Evolutionary conservation across 345 rosid species (phyloP), one percentile per base, ranked within the genome.

Genomic region (Arabis alpina): DNA sequence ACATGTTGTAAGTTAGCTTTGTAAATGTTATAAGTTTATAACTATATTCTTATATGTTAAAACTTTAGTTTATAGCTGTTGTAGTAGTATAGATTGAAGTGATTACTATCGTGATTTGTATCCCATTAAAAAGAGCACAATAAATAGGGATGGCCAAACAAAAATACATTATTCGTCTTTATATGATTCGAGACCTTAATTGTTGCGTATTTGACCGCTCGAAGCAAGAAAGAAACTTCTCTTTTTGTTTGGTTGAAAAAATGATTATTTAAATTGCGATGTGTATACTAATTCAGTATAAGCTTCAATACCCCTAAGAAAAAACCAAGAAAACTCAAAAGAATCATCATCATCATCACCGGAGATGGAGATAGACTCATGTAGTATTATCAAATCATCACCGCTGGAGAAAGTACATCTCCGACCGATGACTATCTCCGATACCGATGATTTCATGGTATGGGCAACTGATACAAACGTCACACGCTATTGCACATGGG

Each of bases 381-480:
- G 23, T 19, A 19, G 23, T 19, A 19, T 1, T 19, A 19, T 19
- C 23, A 19, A 19, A 19, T 19, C 23, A n/a, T n/a, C n/a, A n/a
- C 61, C 75, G 10, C 7, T 54, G 24, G 45, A 10, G 43, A 54
- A 47, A 11, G 37, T 86, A n/a, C 75, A 83, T 55, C 83, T 84
- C 58, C 81, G 88, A 44, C 78, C 64, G 14, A 47, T 82, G 61
- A 74, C 77, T 14, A 61, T 74, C 48, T 72, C 82, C 19, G 89
- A 88, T 59, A 4, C 82, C 0, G 88, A 88, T 11, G 82, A 83
- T 42, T 83, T 87, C 85, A 85, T 87, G 92, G 86, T 66, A 2
- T 91, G 95, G 97, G 87, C 80, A 1, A 50, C 68, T 10, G 95
- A 88, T 71, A 65, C 65, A 14, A 73, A 74, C 8, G 88, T 88